A percentile compares a stretch with the other conserved stretches of the same genome.
Conservation (phyloP, 2,329 filamentous ascomycete species). For the Calonectria hawksworthii region DNA sequence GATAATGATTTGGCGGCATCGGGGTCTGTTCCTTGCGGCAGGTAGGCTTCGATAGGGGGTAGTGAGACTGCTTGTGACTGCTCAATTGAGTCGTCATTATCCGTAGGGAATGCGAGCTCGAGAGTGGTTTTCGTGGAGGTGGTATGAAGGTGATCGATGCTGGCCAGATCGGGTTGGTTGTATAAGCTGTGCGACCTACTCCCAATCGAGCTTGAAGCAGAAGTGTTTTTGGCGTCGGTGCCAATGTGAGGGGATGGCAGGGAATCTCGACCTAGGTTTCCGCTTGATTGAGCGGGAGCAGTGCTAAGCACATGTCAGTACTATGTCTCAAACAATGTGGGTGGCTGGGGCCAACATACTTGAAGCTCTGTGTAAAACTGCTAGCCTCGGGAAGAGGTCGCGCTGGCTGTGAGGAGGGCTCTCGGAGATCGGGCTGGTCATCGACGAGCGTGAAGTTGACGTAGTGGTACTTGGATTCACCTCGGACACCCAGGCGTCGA, state of each 20-base stretch:
- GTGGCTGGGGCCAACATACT: slow-evolving; percentile 53
- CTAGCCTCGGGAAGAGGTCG: slow-evolving; percentile 64
- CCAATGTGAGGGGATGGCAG: slow-evolving; percentile 49
- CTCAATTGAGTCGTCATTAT: slow-evolving; percentile 63
- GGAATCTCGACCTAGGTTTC: slow-evolving; percentile 44
- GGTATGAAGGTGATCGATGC: slow-evolving; percentile 70
- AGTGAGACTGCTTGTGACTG: slow-evolving; percentile 81
- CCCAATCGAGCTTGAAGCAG: slow-evolving; percentile 27
- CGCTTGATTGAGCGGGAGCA: slow-evolving; percentile 48
- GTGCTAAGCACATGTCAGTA: slow-evolving; percentile 49
- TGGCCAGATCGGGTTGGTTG: slow-evolving; percentile 69
- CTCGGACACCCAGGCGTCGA: slow-evolving; percentile 89
- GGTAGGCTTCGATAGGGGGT: slow-evolving; percentile 87
- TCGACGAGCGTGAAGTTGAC: slow-evolving; percentile 75
- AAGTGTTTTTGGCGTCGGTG: slow-evolving; percentile 35
- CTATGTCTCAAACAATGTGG: background rate
- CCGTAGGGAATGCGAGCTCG: slow-evolving; percentile 72
- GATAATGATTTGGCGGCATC: slow-evolving; percentile 89
- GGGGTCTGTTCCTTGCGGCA: slow-evolving; percentile 85
- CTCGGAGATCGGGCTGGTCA: slow-evolving; percentile 64
- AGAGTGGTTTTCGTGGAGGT: slow-evolving; percentile 71
- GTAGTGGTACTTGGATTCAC: slow-evolving; percentile 99
- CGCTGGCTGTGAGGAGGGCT: slow-evolving; percentile 61
- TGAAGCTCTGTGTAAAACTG: slow-evolving; percentile 64
- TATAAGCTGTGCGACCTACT: slow-evolving; percentile 65